These are phyloP conservation scores for Tylopilus intermedius DNA, from an alignment of 768 basidiomycete genomes.

Conservation along the genomic window DNA sequence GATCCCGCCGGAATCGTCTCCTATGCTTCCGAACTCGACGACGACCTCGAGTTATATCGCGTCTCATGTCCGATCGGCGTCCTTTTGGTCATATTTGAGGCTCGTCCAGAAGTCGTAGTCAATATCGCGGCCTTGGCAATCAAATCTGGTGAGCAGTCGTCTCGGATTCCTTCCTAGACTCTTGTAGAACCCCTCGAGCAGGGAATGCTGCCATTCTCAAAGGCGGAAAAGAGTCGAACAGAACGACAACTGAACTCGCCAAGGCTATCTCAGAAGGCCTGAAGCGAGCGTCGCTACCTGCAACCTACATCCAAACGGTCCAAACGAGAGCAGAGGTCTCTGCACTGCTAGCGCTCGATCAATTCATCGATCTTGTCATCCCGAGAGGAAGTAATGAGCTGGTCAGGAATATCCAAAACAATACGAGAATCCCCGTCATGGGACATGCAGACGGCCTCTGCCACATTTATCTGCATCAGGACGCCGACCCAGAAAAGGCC, in stretches of 20 bases:
- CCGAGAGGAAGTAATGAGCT: constrained; percentile 91
- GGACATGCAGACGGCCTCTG: constrained; percentile 98
- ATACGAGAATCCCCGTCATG: constrained; percentile 94
- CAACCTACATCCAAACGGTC: constrained; percentile 84
- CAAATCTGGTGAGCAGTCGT: constrained; percentile 71
- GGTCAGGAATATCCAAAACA: constrained; percentile 83
- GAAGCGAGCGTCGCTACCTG: constrained; percentile 64
- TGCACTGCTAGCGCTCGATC: constrained; percentile 77
- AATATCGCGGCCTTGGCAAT: constrained; percentile 95
- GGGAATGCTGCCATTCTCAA: constrained; percentile 97
- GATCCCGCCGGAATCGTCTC: constrained; percentile 84
- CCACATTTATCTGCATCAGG: constrained; percentile 81
- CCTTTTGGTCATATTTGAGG: constrained; percentile 93
- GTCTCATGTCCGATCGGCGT: constrained; percentile 97
- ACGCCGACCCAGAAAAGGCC: constrained; percentile 75
- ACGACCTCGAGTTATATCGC: constrained; percentile 81
- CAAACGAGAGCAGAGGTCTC: constrained; percentile 91
- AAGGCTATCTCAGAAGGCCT: constrained; percentile 77
- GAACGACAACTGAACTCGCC: constrained; percentile 73
- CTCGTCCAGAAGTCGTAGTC: constrained; percentile 94
- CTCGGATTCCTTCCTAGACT: not conserved
- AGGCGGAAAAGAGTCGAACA: constrained; percentile 91
- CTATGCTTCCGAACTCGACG: constrained; percentile 88
- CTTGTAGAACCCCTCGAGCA: constrained; percentile 27
- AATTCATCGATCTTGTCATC: constrained; percentile 94